phyloP scores from a whole-genome alignment of 2,329 filamentous ascomycete genomes.

The Berkeleyomyces basicola region DNA sequence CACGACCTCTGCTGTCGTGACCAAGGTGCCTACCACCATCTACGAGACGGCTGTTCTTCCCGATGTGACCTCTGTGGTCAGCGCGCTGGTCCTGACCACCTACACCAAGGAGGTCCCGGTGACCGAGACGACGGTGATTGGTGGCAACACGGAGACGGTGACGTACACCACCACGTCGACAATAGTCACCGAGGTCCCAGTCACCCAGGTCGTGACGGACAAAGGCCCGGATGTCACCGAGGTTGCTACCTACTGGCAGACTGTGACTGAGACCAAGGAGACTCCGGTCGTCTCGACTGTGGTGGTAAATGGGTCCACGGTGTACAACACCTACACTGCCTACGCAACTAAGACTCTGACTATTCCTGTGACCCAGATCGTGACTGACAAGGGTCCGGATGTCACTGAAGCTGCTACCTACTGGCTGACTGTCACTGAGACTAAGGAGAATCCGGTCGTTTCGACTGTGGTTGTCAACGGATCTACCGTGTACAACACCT shows the following conservation, averaged over 20 bases:
- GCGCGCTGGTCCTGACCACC: slow-evolving; percentile 1
- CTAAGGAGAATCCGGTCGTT: not conserved
- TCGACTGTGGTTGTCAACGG: not conserved
- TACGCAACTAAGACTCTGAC: not conserved
- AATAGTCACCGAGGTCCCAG: slow-evolving; percentile 11
- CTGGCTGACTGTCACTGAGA: slow-evolving; percentile 1
- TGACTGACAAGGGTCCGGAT: slow-evolving; percentile 7
- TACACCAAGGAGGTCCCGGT: slow-evolving; percentile 7
- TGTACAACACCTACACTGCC: not conserved
- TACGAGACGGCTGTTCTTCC: slow-evolving; percentile 5
- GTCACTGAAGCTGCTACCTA: not conserved
- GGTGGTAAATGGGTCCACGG: not conserved
- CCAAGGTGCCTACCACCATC: slow-evolving; percentile 4
- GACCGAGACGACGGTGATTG: slow-evolving; percentile 2
- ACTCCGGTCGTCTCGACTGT: not conserved
- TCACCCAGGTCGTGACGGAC: slow-evolving; percentile 17
- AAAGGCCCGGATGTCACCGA: slow-evolving; percentile 7
- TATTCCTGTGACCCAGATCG: not conserved
- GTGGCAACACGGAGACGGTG: slow-evolving; percentile 1
- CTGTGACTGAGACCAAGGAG: slow-evolving; percentile 1
- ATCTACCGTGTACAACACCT: not conserved
- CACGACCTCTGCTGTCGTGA: slow-evolving; percentile 7
- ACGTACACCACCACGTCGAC: slow-evolving; percentile 3
- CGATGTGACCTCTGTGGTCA: slow-evolving; percentile 1
- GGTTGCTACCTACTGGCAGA: not conserved